Evolutionary conservation across 345 rosid genomes (phyloP).

Genomic region (Corymbia maculata): DNA sequence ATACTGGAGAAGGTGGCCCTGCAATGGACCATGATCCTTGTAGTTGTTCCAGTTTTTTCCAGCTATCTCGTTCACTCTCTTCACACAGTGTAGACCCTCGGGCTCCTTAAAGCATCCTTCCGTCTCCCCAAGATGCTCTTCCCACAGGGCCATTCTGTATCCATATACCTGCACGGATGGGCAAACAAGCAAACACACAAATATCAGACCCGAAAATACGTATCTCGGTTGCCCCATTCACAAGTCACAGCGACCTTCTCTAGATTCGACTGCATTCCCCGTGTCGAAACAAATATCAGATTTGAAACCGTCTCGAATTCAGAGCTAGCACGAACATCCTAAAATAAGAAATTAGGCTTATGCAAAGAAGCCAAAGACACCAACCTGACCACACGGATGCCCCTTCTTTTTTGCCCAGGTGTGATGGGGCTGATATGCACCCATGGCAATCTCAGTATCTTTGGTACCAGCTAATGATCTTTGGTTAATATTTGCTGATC

Average conservation of each 20-base stretch:
- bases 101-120: constrained; percentile 34
- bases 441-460: constrained; percentile 95
- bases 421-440: constrained; percentile 85
- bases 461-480: constrained; percentile 96
- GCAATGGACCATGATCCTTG: constrained; percentile 19
- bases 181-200: neutral
- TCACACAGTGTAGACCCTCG: constrained; percentile 49
- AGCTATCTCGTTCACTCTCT: constrained; percentile 47
- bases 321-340: neutral
- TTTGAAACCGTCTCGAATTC: neutral
- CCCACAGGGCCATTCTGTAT: constrained; percentile 90
- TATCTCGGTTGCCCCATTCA: neutral
- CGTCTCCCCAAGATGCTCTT: constrained; percentile 64
- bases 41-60: constrained; percentile 61
- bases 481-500: constrained; percentile 97
- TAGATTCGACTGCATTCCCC: neutral
- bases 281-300: neutral
- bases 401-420: constrained; percentile 51
- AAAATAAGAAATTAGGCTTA: neutral
- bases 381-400: constrained; percentile 83
- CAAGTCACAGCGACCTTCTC: neutral
- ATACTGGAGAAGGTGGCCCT: constrained; percentile 88
- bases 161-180: constrained; percentile 55
- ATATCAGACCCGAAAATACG: neutral
- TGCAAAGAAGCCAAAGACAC: neutral